These are phyloP conservation scores for Ceratocystis diversiconidia DNA, from an alignment of 2,329 filamentous ascomycete genomes.

Conservation along the genomic window DNA sequence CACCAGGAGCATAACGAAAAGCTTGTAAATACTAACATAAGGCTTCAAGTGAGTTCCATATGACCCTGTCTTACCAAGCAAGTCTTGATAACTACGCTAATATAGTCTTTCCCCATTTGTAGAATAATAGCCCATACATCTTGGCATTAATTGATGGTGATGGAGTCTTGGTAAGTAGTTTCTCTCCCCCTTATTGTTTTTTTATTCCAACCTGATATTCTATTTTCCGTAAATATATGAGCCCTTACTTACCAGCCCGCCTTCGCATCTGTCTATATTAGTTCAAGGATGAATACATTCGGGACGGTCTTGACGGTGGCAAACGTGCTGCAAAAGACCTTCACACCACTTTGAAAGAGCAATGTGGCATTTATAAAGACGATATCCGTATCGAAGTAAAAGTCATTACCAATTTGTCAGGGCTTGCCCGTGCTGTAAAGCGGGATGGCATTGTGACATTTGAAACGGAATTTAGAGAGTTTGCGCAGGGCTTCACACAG, in stretches of 20 bases:
- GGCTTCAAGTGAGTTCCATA: not conserved
- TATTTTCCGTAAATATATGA: no score
- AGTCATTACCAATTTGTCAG: constrained; percentile 40
- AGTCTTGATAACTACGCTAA: not conserved
- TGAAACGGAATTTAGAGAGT: constrained; percentile 38
- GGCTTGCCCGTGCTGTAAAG: constrained; percentile 36
- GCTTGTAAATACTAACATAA: not conserved
- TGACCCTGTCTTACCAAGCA: not conserved
- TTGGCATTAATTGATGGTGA: constrained; percentile 49
- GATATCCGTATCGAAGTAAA: constrained; percentile 42
- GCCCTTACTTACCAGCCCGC: no score
- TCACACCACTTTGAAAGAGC: constrained; percentile 33
- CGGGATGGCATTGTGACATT: constrained; percentile 34
- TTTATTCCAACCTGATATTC: no score
- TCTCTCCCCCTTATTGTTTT: not conserved
- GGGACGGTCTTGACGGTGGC: constrained; percentile 41
- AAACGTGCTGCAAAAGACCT: constrained; percentile 38
- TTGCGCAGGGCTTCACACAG: constrained; percentile 46
- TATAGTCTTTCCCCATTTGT: constrained; percentile 11
- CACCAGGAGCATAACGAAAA: not conserved
- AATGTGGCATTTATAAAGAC: constrained; percentile 31
- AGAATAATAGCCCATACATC: constrained; percentile 44
- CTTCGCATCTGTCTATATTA: constrained; percentile 23
- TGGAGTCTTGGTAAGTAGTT: constrained; percentile 37
- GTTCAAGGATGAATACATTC: constrained; percentile 44